A percentile compares a stretch with the other conserved stretches of the same genome.
phyloP scores from a whole-genome alignment of 1,139 yeast species.

The Nakaseomyces kungkrabaensis region DNA sequence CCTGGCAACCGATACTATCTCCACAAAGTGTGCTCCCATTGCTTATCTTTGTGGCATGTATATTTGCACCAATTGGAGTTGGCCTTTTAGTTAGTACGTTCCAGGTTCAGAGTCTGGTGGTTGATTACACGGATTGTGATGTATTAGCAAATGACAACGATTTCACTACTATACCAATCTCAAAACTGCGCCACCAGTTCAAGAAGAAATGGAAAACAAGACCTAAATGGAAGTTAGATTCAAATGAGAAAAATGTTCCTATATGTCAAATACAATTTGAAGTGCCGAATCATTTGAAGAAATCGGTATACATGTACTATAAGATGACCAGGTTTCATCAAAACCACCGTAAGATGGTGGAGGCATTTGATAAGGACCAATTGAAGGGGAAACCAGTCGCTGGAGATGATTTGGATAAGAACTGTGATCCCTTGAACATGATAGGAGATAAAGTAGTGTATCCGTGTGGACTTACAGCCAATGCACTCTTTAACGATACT shows the following conservation, averaged over 20 bases:
- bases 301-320: constrained; percentile 57
- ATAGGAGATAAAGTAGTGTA: constrained; percentile 53
- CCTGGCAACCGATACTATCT: constrained; percentile 78
- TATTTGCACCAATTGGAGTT: constrained; percentile 67
- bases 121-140: constrained; percentile 53
- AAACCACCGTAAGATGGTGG: constrained; percentile 69
- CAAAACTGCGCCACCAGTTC: constrained; percentile 46
- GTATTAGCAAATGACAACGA: constrained; percentile 31
- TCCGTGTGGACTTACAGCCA: constrained; percentile 95
- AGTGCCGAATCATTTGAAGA: constrained; percentile 47
- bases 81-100: constrained; percentile 52
- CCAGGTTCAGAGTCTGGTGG: constrained; percentile 46
- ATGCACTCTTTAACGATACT: constrained; percentile 85
- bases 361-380: constrained; percentile 57
- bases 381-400: constrained; percentile 52
- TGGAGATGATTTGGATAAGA: constrained; percentile 32
- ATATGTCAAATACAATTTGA: constrained; percentile 50
- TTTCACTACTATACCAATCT: constrained; percentile 41
- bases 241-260: constrained; percentile 23
- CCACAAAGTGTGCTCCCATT: constrained; percentile 66
- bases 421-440: constrained; percentile 69
- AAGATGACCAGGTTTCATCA: constrained; percentile 65
- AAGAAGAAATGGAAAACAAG: constrained; percentile 30
- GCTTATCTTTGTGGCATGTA: constrained; percentile 45
- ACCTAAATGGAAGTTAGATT: constrained; percentile 49